These are phyloP conservation scores for Amoebophrya sp. DNA, from an alignment of 169 alveolate species.

Conservation along the genomic window DNA sequence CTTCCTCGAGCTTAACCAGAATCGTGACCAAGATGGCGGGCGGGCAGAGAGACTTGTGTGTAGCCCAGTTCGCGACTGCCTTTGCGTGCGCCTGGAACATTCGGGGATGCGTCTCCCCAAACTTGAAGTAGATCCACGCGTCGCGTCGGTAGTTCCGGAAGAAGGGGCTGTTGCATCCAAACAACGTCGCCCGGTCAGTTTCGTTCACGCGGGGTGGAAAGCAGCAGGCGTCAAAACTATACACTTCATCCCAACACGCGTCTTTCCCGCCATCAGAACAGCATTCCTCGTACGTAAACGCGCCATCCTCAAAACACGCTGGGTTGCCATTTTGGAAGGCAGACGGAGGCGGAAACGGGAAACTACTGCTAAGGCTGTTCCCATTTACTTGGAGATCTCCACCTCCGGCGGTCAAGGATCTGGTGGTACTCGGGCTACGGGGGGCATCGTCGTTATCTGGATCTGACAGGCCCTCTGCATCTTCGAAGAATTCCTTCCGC, in stretches of 20 bases:
- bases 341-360: no score
- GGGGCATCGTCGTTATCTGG: no score
- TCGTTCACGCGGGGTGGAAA: not conserved
- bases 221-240: not conserved
- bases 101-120: not conserved
- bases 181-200: not conserved
- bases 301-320: not conserved
- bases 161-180: not conserved
- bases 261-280: not conserved
- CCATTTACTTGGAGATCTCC: no score
- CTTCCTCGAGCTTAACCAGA: not conserved
- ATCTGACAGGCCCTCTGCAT: no score
- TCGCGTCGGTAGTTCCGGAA: not conserved
- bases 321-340: no score
- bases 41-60: not conserved
- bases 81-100: not conserved
- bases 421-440: no score
- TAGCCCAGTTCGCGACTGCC: not conserved
- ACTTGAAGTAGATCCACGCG: not conserved
- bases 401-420: no score
- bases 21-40: not conserved
- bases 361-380: no score
- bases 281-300: not conserved
- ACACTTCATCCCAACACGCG: not conserved
- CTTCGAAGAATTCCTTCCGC: not conserved